These are phyloP conservation scores for Solanum chiquidenum DNA, from an alignment of 257 asterid genomes.

Conservation along the genomic window DNA sequence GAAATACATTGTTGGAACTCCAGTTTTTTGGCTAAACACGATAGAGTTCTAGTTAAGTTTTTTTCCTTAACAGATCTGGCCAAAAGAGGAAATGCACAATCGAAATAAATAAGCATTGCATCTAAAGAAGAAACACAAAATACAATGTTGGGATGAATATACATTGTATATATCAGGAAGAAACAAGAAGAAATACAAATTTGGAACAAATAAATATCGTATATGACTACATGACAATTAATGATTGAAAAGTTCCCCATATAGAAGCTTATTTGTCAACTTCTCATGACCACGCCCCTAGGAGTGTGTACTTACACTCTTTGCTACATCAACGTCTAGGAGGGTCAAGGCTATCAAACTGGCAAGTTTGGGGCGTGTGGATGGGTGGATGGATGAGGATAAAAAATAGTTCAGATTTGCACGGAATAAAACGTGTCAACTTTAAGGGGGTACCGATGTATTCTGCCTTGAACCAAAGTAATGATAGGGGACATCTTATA, in stretches of 20 bases:
- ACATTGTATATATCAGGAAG: neutral
- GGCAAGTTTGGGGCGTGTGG: neutral
- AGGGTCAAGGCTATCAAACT: neutral
- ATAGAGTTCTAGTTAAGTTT: neutral
- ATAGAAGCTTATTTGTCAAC: neutral
- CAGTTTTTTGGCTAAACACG: neutral
- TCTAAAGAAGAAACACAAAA: neutral
- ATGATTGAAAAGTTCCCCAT: neutral
- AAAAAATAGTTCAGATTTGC: neutral
- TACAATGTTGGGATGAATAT: neutral
- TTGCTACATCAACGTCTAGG: neutral
- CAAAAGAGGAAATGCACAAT: neutral
- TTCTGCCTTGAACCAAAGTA: neutral
- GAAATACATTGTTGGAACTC: neutral
- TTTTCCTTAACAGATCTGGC: neutral
- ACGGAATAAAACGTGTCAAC: neutral
- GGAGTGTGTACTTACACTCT: neutral
- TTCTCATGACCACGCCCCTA: neutral
- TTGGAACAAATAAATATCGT: neutral
- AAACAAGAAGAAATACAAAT: neutral
- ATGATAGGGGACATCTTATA: neutral
- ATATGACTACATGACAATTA: neutral
- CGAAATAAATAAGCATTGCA: neutral
- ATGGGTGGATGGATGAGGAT: neutral
- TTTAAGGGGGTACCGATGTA: neutral